Evolutionary conservation across 208 protist species (phyloP).

Genomic region (Acanthamoeba divionensis): DNA sequence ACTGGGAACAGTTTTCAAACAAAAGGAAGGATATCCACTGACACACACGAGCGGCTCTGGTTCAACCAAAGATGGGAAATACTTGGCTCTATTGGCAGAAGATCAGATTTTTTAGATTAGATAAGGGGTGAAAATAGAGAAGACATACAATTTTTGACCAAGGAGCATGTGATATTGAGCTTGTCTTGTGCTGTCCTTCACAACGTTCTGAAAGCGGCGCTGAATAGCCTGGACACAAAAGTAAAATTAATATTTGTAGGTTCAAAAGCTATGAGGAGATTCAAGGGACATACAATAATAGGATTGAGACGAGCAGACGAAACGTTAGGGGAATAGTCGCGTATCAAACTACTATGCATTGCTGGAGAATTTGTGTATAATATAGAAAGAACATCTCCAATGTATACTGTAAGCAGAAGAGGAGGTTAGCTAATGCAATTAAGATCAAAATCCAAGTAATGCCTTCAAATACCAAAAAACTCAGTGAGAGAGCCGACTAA

Average conservation of each 20-base stretch:
- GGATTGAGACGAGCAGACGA: slow-evolving; percentile 78
- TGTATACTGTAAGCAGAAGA: slow-evolving; percentile 70
- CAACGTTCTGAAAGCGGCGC: slow-evolving; percentile 33
- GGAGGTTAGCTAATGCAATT: slow-evolving; percentile 79
- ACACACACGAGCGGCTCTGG: not conserved
- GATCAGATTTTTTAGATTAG: not conserved
- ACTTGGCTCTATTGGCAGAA: not conserved
- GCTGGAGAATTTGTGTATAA: slow-evolving; percentile 91
- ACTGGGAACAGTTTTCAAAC: not conserved
- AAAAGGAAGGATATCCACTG: slow-evolving; percentile 8
- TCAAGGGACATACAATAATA: slow-evolving; percentile 81
- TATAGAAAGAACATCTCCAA: slow-evolving; percentile 87
- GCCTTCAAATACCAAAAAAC: slow-evolving; percentile 14
- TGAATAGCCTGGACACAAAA: slow-evolving; percentile 31
- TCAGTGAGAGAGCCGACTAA: slow-evolving; percentile 13
- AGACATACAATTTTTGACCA: not conserved
- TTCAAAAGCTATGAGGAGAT: too few species aligned
- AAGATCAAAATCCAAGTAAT: slow-evolving; percentile 62
- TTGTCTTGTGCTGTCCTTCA: slow-evolving; percentile 29
- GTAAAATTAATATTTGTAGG: too few species aligned
- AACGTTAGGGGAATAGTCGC: slow-evolving; percentile 80
- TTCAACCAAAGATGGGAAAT: not conserved
- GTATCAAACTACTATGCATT: slow-evolving; percentile 89
- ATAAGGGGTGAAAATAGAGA: not conserved
- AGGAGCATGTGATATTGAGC: slow-evolving; percentile 41